Conservation (phyloP, 2,329 filamentous ascomycete genomes). For the Daldinia sp. region DNA sequence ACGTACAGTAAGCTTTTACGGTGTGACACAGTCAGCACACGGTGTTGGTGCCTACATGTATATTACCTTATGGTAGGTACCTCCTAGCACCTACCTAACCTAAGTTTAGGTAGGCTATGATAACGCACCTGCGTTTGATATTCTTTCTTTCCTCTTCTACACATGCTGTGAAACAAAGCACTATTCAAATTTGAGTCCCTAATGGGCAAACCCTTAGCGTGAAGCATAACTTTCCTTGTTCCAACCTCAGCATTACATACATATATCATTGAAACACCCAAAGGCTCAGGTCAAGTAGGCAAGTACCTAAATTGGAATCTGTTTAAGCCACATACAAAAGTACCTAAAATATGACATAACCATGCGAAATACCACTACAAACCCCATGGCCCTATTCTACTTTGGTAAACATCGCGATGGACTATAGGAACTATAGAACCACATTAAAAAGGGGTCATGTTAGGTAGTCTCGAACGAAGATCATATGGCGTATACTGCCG, state of each 20-base stretch:
- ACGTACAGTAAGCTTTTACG: neutral
- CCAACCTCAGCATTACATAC: neutral
- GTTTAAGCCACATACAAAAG: neutral
- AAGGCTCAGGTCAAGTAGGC: neutral
- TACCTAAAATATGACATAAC: neutral
- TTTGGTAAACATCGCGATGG: slow-evolving; percentile 23
- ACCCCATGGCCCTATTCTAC: neutral
- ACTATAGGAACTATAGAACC: slow-evolving; percentile 1
- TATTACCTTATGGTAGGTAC: neutral
- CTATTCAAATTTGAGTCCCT: neutral
- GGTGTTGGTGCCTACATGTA: neutral
- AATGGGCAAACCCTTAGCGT: neutral
- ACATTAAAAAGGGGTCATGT: slow-evolving; percentile 16
- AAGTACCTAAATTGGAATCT: neutral
- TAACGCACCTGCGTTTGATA: too few species aligned
- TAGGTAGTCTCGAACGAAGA: slow-evolving; percentile 26
- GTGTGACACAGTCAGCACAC: neutral
- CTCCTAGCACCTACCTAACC: neutral
- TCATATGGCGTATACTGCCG: slow-evolving; percentile 29
- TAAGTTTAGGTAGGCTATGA: neutral
- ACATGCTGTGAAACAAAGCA: neutral
- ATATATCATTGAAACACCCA: too few species aligned
- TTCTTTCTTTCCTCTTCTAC: neutral
- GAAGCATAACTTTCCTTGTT: neutral
- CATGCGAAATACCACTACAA: neutral